These are phyloP conservation scores for Cyberlindnera meyerae DNA, from an alignment of 805 yeast genomes.

Conservation along the genomic window DNA sequence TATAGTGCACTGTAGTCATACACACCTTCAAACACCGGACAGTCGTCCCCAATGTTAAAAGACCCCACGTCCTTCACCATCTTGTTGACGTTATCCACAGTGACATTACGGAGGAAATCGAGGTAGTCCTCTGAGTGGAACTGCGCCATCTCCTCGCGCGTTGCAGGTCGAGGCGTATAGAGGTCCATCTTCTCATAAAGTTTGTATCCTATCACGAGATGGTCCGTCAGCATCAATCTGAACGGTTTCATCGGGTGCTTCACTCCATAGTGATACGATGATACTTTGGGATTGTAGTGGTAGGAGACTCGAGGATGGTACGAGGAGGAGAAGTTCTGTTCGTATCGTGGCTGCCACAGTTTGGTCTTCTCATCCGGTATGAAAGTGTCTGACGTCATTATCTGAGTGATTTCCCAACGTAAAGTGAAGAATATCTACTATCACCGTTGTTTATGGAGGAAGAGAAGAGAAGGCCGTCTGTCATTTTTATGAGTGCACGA, in stretches of 20 bases:
- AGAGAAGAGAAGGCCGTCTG: too few relatives aligned
- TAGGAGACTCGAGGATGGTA: constrained; percentile 68
- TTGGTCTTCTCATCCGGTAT: constrained; percentile 37
- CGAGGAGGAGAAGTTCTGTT: constrained; percentile 32
- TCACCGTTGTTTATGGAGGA: too few relatives aligned
- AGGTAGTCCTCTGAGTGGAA: constrained; percentile 92
- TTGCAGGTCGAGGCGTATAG: constrained; percentile 78
- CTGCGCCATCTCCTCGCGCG: constrained; percentile 68
- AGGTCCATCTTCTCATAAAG: constrained; percentile 87
- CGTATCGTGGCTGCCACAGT: constrained; percentile 42
- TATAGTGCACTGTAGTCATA: constrained; percentile 85
- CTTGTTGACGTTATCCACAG: constrained; percentile 82
- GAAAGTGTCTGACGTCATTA: constrained; percentile 30
- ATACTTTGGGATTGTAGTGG: constrained; percentile 79
- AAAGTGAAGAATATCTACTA: too few relatives aligned
- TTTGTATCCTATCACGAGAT: constrained; percentile 78
- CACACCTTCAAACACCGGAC: constrained; percentile 88
- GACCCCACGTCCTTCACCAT: constrained; percentile 53
- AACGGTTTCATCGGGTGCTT: constrained; percentile 99
- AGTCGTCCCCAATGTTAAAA: constrained; percentile 95
- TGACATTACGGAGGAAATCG: constrained; percentile 82
- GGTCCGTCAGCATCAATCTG: constrained; percentile 89
- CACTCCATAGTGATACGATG: constrained; percentile 84
- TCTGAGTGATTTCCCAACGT: too few relatives aligned
- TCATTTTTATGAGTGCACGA: too few relatives aligned